Evolutionary conservation across 139 green algal species (phyloP).

Genomic region (Chlorella sorokiniana): DNA sequence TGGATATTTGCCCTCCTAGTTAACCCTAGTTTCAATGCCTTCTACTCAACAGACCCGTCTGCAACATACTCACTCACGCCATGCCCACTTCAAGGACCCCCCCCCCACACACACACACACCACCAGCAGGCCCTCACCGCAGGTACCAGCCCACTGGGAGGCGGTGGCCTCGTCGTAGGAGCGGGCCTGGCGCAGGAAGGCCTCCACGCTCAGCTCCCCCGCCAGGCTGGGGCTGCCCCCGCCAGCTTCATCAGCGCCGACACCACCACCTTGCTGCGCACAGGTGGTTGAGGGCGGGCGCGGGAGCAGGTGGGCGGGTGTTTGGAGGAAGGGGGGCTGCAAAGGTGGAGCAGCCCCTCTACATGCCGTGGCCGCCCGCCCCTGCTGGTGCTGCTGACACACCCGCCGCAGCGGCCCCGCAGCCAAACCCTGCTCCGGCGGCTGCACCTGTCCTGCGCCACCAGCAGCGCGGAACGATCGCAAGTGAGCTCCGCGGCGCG

Average conservation of each 20-base stretch:
- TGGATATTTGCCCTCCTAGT: too few species aligned
- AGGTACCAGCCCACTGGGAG: slow-evolving; percentile 84
- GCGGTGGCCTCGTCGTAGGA: slow-evolving; percentile 86
- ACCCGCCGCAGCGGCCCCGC: neutral
- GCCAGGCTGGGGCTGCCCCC: slow-evolving; percentile 79
- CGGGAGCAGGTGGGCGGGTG: neutral
- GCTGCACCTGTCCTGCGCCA: slow-evolving; percentile 62
- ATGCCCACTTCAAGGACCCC: too few species aligned
- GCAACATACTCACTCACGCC: too few species aligned
- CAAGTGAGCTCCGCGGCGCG: slow-evolving; percentile 95
- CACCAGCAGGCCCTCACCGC: too few species aligned
- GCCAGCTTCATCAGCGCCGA: slow-evolving; percentile 95
- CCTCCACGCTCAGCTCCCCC: slow-evolving; percentile 91
- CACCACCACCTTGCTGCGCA: slow-evolving; percentile 65
- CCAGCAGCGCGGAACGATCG: slow-evolving; percentile 92
- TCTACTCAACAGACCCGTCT: too few species aligned
- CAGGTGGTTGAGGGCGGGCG: neutral
- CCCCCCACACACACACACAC: neutral
- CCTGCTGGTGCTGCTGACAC: too few species aligned
- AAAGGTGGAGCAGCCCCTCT: neutral
- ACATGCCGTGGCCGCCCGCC: too few species aligned
- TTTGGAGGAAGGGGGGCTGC: neutral
- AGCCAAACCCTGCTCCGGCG: neutral
- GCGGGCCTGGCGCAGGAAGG: slow-evolving; percentile 88
- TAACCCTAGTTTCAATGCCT: too few species aligned